Evolutionary conservation across 345 rosid genomes (phyloP).

Genomic region (Citrus inodora): DNA sequence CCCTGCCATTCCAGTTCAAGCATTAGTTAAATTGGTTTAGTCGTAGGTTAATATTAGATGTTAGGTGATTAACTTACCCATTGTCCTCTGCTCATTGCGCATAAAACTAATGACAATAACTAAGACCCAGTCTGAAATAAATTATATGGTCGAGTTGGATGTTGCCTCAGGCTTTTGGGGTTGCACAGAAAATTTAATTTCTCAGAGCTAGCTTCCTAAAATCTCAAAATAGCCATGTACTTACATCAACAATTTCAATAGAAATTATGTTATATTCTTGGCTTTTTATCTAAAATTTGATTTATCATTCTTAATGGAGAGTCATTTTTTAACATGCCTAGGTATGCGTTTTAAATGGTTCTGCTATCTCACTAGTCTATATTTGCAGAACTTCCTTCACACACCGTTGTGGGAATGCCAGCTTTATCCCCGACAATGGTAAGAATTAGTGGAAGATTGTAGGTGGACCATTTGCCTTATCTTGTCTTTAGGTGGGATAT

Average conservation of each 20-base stretch:
- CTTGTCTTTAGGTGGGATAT: conserved; percentile 4
- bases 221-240: neutral
- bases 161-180: neutral
- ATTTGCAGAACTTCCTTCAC: conserved; percentile 55
- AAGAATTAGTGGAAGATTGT: conserved; percentile 20
- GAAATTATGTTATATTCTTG: neutral
- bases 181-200: neutral
- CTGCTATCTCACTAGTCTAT: conserved; percentile 9
- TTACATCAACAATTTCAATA: neutral
- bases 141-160: neutral
- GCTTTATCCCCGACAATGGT: conserved; percentile 99
- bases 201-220: neutral
- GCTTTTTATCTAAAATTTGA: neutral
- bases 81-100: neutral
- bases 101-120: neutral
- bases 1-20: neutral
- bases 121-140: neutral
- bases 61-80: neutral
- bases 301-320: neutral
- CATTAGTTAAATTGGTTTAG: neutral
- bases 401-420: conserved; percentile 80
- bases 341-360: neutral
- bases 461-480: neutral
- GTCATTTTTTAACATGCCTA: neutral
- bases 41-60: neutral